Percentiles rank a stretch among this genome's conserved stretches.
Conservation (phyloP, 257 asterid genomes). For the Scutellaria barbata region DNA sequence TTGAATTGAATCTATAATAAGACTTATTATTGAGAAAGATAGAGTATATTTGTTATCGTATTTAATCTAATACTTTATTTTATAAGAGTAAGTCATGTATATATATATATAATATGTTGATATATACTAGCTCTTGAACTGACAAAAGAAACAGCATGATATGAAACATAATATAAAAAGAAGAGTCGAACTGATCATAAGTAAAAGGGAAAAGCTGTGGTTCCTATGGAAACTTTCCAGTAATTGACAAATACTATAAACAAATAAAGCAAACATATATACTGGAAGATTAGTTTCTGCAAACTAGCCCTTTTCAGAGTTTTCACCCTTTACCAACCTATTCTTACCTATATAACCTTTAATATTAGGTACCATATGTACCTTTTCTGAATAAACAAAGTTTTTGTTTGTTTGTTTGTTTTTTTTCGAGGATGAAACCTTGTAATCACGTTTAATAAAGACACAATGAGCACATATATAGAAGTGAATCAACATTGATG, state of each 20-base stretch:
- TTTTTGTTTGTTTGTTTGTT: not conserved
- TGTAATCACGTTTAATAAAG: not conserved
- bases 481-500: not conserved
- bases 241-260: constrained; percentile 1
- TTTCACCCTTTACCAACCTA: constrained; percentile 6
- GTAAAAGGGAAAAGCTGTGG: not conserved
- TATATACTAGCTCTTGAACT: not conserved
- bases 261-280: constrained; percentile 13
- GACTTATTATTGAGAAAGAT: no score
- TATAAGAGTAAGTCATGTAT: no score
- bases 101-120: no score
- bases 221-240: not conserved
- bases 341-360: not conserved
- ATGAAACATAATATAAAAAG: not conserved
- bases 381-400: not conserved
- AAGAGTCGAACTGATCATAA: not conserved
- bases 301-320: not conserved
- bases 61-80: no score
- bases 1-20: no score
- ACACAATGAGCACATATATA: not conserved
- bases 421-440: not conserved
- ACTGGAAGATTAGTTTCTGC: not conserved
- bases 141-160: not conserved
- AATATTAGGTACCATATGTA: not conserved
- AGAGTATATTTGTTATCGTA: no score